A percentile compares a stretch with the other conserved stretches of the same genome.
Evolutionary conservation across 1,284 basidiomycete genomes (phyloP).

Genomic region (Cutaneotrichosporon cutaneum): DNA sequence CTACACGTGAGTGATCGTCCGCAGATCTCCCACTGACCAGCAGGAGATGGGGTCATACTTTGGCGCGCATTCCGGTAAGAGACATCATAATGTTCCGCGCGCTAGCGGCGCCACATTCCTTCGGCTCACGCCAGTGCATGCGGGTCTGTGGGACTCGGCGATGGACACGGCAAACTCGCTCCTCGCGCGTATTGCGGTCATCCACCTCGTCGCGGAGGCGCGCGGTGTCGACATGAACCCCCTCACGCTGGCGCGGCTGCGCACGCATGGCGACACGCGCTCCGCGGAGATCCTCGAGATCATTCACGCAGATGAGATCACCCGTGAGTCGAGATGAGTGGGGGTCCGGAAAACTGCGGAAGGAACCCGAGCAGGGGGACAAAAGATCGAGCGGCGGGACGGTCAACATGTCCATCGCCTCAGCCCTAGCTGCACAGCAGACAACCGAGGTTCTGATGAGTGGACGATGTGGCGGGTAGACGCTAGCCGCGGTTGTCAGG

Average conservation of each 20-base stretch:
- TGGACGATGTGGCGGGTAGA: neutral
- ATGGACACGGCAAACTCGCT: constrained; percentile 69
- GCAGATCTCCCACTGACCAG: neutral
- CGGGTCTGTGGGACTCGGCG: constrained; percentile 79
- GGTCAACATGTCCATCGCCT: neutral
- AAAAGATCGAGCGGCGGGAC: neutral
- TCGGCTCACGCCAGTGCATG: constrained; percentile 60
- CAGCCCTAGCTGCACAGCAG: neutral
- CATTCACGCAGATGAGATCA: constrained; percentile 80
- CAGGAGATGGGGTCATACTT: constrained; percentile 69
- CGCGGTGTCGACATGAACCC: constrained; percentile 85
- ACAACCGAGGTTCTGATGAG: neutral
- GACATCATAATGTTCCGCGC: neutral
- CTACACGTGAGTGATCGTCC: constrained; percentile 53
- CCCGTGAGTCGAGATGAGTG: constrained; percentile 51
- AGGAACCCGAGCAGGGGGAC: neutral
- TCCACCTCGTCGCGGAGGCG: constrained; percentile 86
- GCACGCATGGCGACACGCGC: constrained; percentile 66
- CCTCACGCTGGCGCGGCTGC: constrained; percentile 73
- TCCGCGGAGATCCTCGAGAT: constrained; percentile 70
- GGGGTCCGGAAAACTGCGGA: neutral
- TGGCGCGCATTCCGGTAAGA: constrained; percentile 56
- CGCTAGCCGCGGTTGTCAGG: neutral
- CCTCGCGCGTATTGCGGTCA: constrained; percentile 75
- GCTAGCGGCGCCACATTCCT: neutral